Percentiles rank a stretch among this genome's conserved stretches.
Conservation (phyloP, 2,329 filamentous ascomycete species). For the Tolypocladium amazonense region DNA sequence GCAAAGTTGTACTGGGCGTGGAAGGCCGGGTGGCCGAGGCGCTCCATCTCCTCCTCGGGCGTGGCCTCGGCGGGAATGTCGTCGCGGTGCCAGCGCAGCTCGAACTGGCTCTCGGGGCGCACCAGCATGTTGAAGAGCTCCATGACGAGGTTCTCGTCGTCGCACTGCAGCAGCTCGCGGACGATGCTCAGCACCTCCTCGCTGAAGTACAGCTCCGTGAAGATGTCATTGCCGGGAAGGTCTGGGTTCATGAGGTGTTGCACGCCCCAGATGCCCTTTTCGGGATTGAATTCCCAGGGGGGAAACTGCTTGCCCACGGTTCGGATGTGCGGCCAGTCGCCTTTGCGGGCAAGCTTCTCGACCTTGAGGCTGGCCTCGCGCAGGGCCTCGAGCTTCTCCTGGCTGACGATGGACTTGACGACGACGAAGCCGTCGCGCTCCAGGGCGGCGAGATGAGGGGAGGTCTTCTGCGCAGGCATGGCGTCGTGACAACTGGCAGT, state of each 20-base stretch:
- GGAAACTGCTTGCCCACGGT: slow-evolving; percentile 87
- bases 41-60: slow-evolving; percentile 53
- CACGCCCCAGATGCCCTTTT: slow-evolving; percentile 74
- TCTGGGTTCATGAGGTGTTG: slow-evolving; percentile 73
- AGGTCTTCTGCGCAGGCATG: slow-evolving; percentile 9
- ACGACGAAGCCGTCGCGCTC: slow-evolving; percentile 66
- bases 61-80: slow-evolving; percentile 61
- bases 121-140: slow-evolving; percentile 84
- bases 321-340: slow-evolving; percentile 70
- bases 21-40: slow-evolving; percentile 50
- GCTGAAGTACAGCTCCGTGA: slow-evolving; percentile 64
- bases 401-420: slow-evolving; percentile 52
- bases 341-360: slow-evolving; percentile 53
- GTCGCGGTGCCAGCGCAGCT: slow-evolving; percentile 76
- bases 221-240: slow-evolving; percentile 50
- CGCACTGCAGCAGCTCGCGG: slow-evolving; percentile 47
- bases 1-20: slow-evolving; percentile 87
- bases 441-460: slow-evolving; percentile 34
- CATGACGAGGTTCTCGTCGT: slow-evolving; percentile 62
- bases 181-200: slow-evolving; percentile 51
- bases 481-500: not conserved
- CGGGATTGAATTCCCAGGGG: slow-evolving; percentile 57
- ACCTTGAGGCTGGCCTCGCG: slow-evolving; percentile 47
- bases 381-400: slow-evolving; percentile 44
- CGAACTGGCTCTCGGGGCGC: slow-evolving; percentile 59